Conservation (phyloP, 441 rosid genomes). For the Metrosideros polymorpha region DNA sequence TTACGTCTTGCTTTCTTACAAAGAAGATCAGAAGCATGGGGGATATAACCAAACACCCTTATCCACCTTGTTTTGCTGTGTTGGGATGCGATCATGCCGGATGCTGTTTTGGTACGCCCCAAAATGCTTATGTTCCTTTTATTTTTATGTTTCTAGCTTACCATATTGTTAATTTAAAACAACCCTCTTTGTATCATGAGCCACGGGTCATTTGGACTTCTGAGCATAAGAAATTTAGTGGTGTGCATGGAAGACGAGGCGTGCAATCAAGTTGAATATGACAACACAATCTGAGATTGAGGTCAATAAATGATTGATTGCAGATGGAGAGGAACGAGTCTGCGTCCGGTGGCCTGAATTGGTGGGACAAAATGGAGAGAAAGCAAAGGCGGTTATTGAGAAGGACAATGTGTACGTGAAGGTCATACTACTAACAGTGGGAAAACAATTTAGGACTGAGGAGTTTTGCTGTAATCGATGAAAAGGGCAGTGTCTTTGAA, state of each 20-base stretch:
- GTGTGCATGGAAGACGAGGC: neutral
- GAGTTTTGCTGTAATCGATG: neutral
- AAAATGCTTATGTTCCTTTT: neutral
- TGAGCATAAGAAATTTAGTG: neutral
- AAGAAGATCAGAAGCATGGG: neutral
- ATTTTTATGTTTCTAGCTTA: neutral
- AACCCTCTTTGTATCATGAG: neutral
- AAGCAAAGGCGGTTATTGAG: neutral
- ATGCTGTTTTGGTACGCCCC: neutral
- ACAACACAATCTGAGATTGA: neutral
- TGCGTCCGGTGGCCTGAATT: neutral
- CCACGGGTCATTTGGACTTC: neutral
- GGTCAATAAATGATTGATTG: neutral
- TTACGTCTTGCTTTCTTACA: neutral
- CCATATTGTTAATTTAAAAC: neutral
- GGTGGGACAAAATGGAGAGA: neutral
- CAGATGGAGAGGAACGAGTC: neutral
- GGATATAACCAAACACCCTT: neutral
- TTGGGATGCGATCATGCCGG: neutral
- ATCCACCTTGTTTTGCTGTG: neutral
- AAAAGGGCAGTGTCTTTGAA: neutral
- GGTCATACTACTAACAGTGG: neutral
- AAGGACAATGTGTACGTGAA: neutral
- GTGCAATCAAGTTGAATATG: neutral
- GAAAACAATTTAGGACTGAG: fast-evolving